A percentile compares a stretch with the other conserved stretches of the same genome.
Conservation (phyloP, 352 stramenopile species). For the Pythium volutum region DNA sequence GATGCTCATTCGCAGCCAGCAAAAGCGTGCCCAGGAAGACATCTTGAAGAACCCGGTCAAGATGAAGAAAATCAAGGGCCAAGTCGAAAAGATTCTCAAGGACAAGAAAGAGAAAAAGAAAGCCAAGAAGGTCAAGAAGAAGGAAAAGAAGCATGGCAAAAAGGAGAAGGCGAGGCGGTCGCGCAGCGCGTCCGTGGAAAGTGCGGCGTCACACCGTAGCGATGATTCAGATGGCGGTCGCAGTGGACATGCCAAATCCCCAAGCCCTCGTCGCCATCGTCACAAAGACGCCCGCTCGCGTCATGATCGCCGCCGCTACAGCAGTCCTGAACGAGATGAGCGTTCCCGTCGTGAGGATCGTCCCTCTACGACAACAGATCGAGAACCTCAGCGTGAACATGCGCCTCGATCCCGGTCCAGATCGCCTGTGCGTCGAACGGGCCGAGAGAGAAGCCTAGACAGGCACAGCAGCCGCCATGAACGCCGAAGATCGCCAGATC, state of each 20-base stretch:
- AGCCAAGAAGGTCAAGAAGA: slow-evolving; percentile 69
- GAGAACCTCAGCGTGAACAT: not conserved
- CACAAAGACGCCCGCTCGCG: not conserved
- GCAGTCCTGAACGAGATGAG: not conserved
- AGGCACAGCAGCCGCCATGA: not conserved
- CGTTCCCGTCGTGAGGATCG: not conserved
- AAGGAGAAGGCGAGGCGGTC: slow-evolving; percentile 42
- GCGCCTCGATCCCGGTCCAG: not conserved
- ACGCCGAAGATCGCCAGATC: not conserved
- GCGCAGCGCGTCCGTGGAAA: slow-evolving; percentile 22
- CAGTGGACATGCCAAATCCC: not conserved
- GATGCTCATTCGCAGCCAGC: slow-evolving; percentile 91
- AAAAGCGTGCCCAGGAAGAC: slow-evolving; percentile 75
- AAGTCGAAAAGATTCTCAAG: slow-evolving; percentile 74
- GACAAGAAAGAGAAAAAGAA: slow-evolving; percentile 76
- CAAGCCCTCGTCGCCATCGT: not conserved
- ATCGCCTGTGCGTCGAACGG: slow-evolving; percentile 5
- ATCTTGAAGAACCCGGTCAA: slow-evolving; percentile 90
- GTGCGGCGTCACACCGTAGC: slow-evolving; percentile 4
- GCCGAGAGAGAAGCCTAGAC: slow-evolving; percentile 8
- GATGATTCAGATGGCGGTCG: slow-evolving; percentile 18
- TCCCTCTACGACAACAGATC: not conserved
- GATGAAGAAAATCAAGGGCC: slow-evolving; percentile 83
- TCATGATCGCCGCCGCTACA: not conserved
- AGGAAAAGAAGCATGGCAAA: slow-evolving; percentile 49